Conservation (phyloP, 768 basidiomycete genomes). For the Dacryopinax primogenitus region DNA sequence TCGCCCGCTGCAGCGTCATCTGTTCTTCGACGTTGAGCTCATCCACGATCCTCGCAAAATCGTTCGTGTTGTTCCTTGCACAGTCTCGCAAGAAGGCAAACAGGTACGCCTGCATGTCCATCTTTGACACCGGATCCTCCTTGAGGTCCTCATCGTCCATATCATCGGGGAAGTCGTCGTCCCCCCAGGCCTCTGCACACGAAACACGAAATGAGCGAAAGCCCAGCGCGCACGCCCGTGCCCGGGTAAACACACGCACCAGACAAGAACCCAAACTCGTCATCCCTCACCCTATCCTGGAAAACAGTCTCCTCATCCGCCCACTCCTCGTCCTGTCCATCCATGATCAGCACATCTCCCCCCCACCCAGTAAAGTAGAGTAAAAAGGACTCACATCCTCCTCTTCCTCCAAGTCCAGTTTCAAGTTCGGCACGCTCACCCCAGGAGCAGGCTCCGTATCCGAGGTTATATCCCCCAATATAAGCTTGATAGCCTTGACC, state of each 20-base stretch:
- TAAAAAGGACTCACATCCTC: slow-evolving; percentile 38
- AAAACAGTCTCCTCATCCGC: slow-evolving; percentile 66
- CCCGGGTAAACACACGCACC: too few relatives aligned
- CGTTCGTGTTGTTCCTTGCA: slow-evolving; percentile 45
- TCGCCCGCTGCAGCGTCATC: slow-evolving; percentile 34
- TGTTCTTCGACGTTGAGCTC: slow-evolving; percentile 61
- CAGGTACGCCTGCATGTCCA: slow-evolving; percentile 77
- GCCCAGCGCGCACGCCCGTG: too few relatives aligned
- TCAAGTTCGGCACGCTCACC: too few relatives aligned
- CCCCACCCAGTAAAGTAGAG: background rate
- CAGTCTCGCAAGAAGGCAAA: slow-evolving; percentile 56
- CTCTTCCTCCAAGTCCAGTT: slow-evolving; percentile 46
- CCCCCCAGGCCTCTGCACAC: slow-evolving; percentile 59
- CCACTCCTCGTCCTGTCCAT: slow-evolving; percentile 83
- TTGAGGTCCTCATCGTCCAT: slow-evolving; percentile 78
- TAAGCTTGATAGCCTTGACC: slow-evolving; percentile 80
- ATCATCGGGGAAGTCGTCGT: slow-evolving; percentile 56
- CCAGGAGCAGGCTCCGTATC: slow-evolving; percentile 51
- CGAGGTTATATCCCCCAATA: slow-evolving; percentile 71
- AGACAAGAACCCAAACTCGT: slow-evolving; percentile 74
- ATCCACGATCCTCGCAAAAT: slow-evolving; percentile 50
- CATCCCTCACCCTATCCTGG: slow-evolving; percentile 40
- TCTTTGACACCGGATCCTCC: slow-evolving; percentile 71
- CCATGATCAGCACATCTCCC: slow-evolving; percentile 10
- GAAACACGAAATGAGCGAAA: background rate